These are phyloP conservation scores for Rhododendron kiyosumense DNA, from an alignment of 148 eudicot species.

Conservation along the genomic window DNA sequence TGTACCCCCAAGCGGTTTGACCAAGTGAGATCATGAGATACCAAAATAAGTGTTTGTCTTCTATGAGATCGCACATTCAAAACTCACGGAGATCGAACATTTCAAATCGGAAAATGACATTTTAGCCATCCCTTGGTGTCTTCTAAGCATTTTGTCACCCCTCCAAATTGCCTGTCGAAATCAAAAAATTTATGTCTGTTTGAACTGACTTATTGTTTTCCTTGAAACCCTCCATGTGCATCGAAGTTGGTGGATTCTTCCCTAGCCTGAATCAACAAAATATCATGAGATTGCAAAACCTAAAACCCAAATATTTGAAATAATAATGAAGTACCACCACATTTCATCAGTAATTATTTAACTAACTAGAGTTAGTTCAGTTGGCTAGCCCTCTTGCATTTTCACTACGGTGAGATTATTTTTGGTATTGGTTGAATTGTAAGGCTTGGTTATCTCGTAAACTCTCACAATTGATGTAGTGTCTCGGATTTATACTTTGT, in stretches of 20 bases:
- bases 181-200: neutral
- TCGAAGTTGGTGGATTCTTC: neutral
- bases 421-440: no score
- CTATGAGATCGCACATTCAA: neutral
- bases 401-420: no score
- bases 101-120: no score
- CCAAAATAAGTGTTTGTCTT: neutral
- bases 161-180: neutral
- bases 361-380: no score
- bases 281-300: neutral
- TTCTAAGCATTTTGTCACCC: no score
- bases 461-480: no score
- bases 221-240: neutral
- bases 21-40: neutral
- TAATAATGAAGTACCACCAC: neutral
- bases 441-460: no score
- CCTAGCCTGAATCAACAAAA: neutral
- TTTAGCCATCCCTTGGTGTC: no score
- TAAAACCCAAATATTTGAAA: neutral
- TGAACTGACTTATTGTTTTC: neutral
- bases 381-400: no score
- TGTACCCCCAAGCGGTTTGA: neutral
- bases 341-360: neutral
- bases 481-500: no score
- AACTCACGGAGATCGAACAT: no score